Percentiles rank a stretch among this genome's conserved stretches.
phyloP scores from a whole-genome alignment of 1,139 yeast genomes.

The Diutina sp. region DNA sequence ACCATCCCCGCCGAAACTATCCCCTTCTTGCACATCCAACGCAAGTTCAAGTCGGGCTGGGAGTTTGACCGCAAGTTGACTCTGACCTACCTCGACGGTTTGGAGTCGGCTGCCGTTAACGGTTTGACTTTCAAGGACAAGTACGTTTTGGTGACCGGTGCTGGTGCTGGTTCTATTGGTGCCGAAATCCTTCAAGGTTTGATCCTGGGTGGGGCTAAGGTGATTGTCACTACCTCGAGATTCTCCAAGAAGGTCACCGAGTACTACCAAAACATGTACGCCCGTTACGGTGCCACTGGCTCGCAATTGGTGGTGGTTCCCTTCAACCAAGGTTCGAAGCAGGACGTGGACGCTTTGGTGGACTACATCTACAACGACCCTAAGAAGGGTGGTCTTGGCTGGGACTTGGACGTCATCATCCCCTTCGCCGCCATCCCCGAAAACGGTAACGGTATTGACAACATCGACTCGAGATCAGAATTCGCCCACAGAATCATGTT shows the following conservation, averaged over 20 bases:
- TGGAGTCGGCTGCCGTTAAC: constrained; percentile 84
- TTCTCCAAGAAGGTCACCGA: constrained; percentile 92
- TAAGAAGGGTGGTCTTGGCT: constrained; percentile 86
- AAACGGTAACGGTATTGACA: constrained; percentile 90
- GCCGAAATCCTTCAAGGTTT: constrained; percentile 94
- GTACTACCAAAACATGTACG: constrained; percentile 86
- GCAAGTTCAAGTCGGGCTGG: constrained; percentile 71
- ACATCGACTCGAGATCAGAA: constrained; percentile 89
- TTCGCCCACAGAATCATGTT: constrained; percentile 97
- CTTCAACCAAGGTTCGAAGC: constrained; percentile 94
- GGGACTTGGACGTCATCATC: constrained; percentile 93
- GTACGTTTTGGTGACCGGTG: constrained; percentile 89
- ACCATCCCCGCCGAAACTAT: constrained; percentile 73
- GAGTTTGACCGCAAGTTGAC: constrained; percentile 71
- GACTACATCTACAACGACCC: constrained; percentile 60
- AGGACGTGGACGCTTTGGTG: constrained; percentile 79
- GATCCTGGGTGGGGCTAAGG: constrained; percentile 96
- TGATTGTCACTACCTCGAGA: constrained; percentile 89
- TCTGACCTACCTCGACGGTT: constrained; percentile 70
- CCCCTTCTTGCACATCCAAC: constrained; percentile 89
- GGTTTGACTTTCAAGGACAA: constrained; percentile 87
- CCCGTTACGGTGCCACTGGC: constrained; percentile 86
- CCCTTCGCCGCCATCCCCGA: constrained; percentile 99
- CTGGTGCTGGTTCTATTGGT: constrained; percentile 98
- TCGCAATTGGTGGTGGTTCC: constrained; percentile 92